Evolutionary conservation across 352 stramenopile genomes (phyloP), one percentile per base, ranked within the genome.

Genomic region (Phytophthora tubulina): DNA sequence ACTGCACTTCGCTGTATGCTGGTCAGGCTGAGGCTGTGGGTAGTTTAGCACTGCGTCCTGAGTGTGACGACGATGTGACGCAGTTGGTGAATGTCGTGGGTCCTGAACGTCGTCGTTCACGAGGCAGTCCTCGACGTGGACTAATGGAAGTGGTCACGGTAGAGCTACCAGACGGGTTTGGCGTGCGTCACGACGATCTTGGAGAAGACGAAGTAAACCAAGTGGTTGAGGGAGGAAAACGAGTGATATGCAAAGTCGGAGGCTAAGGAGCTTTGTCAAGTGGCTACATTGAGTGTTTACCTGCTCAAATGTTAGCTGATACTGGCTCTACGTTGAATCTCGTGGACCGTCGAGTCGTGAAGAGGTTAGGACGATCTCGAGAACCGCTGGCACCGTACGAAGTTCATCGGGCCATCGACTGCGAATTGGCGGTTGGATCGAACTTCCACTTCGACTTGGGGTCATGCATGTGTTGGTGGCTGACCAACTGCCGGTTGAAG

Each of bases 201-300:
- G 8, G 13, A 39, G 4, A 2, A 21, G 2, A 38, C 51, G 14
- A 9, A 21, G 21, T 21, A 21, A 21, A 21, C 21, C 21, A 6
- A 6, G 30, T 70, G 3, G 42, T 62, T 3, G 13, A 41, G 5
- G n/a, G 35, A 11, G 61, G 13, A 0, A 5, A 30, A 2, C n/a
- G 62, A 2, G 52, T 58, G 0, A 35, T 58, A 0, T 62, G 62
- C 13, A 1, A 44, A 0, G 62, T 70, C 0, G 52, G 59, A 21
- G 45, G 27, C 6, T 52, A 45, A 14, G 48, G 54, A 21, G 60
- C 36, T 36, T 27, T 59, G 0, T 67, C 48, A 2, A 38, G 38
- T 3, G 38, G 39, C 0, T 67, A 33, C 14, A 60, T 67, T 41
- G 60, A 60, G 4, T 67, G 60, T 39, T 10, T 67, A 6, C 60